phyloP scores from a whole-genome alignment of 148 eudicot species.

The Nyssa sinensis region DNA sequence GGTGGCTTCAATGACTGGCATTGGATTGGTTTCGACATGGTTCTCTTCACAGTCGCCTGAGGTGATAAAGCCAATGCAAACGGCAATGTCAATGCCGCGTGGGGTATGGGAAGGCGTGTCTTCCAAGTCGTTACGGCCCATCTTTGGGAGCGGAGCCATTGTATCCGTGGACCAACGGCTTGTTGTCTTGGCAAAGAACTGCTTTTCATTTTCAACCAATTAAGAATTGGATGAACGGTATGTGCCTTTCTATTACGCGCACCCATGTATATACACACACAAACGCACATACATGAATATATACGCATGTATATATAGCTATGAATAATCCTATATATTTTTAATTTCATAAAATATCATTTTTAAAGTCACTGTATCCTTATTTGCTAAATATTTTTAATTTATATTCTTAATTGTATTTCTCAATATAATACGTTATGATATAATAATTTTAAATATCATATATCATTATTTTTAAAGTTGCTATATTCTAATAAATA shows the following conservation, averaged over 20 bases:
- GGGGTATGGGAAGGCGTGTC: constrained; percentile 52
- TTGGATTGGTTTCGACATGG: not conserved
- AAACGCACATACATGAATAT: no score
- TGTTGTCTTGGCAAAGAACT: constrained; percentile 67
- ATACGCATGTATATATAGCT: no score
- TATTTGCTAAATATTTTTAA: no score
- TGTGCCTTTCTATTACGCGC: not conserved
- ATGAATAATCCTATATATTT: not conserved
- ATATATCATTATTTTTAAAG: no score
- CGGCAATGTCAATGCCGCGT: no score
- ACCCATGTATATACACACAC: no score
- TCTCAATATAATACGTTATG: not conserved
- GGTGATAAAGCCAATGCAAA: not conserved
- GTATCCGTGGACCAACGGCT: constrained; percentile 24
- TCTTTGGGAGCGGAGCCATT: constrained; percentile 12
- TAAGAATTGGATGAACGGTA: constrained; percentile 86
- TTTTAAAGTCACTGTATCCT: not conserved
- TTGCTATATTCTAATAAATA: no score
- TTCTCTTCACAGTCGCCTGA: not conserved
- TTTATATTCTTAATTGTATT: no score
- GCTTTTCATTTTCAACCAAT: constrained; percentile 70
- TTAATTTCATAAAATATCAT: not conserved
- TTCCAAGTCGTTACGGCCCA: constrained; percentile 32
- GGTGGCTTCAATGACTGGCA: not conserved
- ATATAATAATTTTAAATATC: no score